Evolutionary conservation across 2,329 filamentous ascomycete species (phyloP), one percentile per base, ranked within the genome.

Genomic region (Fusarium chuoi): DNA sequence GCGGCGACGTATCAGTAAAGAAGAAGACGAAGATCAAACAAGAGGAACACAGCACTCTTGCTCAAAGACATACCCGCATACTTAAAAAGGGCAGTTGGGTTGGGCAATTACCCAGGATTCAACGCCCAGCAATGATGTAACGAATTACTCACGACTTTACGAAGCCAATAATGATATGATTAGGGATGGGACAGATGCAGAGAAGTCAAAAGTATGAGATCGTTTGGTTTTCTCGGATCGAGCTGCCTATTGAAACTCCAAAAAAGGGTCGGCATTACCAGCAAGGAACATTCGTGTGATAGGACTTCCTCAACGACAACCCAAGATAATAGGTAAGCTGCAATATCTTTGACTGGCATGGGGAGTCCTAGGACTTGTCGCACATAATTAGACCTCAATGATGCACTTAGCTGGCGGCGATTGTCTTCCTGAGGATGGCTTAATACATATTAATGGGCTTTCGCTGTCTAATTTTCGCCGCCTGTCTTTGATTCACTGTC

Each of bases 41-140:
- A 78, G 77, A 78, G 77, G 77, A 75, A 70, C 7, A 78, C 77
- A 78, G 77, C 48, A 78, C 77, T 77, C 77, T 77, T 70, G 52
- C 63, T 60, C 58, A 41, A 38, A 39, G 44, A 41, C 44, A 60
- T 52, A 44, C 28, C 54, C 30, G n/a, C 39, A 41, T 46, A 55
- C 38, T 41, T 26, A 12, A 38, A 55, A 48, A 24, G 36, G 35
- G 13, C 20, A 45, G 17, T 46, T 35, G 52, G 36, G 44, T 59
- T 58, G 35, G 63, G 48, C 41, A 51, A 28, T 24, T 30, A 62
- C 45, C 38, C 42, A 52, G 70, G 62, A 70, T 65, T 62, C 51
- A 68, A 75, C 56, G 59, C 68, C 55, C 28, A 48, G 68, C 62
- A 65, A 78, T 57, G 73, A 77, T 39, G 59, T 71, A 52, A 67